These are phyloP conservation scores for Hypoxylon perforatum DNA, from an alignment of 495 filamentous ascomycete species.

Conservation along the genomic window DNA sequence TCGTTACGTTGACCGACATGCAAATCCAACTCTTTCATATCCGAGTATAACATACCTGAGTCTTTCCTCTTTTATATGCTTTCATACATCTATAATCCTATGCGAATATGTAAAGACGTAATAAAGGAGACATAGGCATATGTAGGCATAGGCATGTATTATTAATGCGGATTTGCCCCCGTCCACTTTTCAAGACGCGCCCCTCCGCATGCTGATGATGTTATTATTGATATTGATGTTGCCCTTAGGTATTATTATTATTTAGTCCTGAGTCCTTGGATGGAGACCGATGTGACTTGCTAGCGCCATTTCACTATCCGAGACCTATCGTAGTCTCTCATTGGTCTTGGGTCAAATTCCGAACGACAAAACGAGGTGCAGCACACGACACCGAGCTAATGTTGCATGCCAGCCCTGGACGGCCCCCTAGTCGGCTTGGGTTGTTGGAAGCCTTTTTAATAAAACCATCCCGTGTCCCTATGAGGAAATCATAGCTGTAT, in stretches of 20 bases:
- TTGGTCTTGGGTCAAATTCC: conserved; percentile 19
- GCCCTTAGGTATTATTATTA: conserved; percentile 19
- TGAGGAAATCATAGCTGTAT: background rate
- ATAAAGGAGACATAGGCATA: background rate
- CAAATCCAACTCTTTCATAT: too few species aligned
- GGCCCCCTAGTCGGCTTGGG: background rate
- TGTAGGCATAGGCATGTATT: too few species aligned
- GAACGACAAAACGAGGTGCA: conserved; percentile 37
- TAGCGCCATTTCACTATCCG: conserved; percentile 39
- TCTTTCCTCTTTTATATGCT: too few species aligned
- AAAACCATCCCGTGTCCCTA: background rate
- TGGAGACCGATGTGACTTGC: conserved; percentile 30
- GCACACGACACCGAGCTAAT: conserved; percentile 19
- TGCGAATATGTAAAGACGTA: background rate
- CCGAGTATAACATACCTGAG: background rate
- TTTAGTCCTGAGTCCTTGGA: conserved; percentile 13
- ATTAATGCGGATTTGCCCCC: conserved; percentile 20
- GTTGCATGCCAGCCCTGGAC: conserved; percentile 29
- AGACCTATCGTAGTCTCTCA: conserved; percentile 29
- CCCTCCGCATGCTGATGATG: conserved; percentile 30
- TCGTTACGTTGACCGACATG: too few species aligned
- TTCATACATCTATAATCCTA: background rate
- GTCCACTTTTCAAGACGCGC: conserved; percentile 27
- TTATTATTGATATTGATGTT: conserved; percentile 23
- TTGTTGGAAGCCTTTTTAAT: background rate